Percentiles rank a stretch among this genome's conserved stretches.
phyloP scores from a whole-genome alignment of 345 rosid species.

The Hibiscus tridactylites region DNA sequence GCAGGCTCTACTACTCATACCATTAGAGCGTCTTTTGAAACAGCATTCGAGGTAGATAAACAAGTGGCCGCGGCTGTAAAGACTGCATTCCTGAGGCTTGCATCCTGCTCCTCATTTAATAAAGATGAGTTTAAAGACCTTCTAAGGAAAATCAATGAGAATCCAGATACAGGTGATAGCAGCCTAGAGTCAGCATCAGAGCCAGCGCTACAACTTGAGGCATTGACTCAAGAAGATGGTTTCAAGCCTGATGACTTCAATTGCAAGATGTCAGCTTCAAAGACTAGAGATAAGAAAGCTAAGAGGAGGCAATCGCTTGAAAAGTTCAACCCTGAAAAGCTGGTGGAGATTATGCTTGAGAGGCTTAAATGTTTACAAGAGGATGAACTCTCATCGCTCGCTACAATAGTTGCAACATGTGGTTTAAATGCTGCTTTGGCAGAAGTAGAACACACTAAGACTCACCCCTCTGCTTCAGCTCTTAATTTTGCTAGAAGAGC shows the following conservation, averaged over 20 bases:
- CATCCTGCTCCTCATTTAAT: slow-evolving; percentile 41
- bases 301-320: slow-evolving; percentile 59
- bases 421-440: slow-evolving; percentile 87
- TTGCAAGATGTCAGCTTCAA: slow-evolving; percentile 20
- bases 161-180: slow-evolving; percentile 42
- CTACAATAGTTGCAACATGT: slow-evolving; percentile 86
- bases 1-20: slow-evolving; percentile 61
- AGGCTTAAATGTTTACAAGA: slow-evolving; percentile 77
- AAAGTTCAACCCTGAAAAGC: slow-evolving; percentile 39
- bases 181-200: slow-evolving; percentile 41
- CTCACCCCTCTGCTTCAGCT: slow-evolving; percentile 24
- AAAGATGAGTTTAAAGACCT: slow-evolving; percentile 66
- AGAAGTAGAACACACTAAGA: slow-evolving; percentile 45
- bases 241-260: slow-evolving; percentile 23
- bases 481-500: slow-evolving; percentile 27
- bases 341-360: slow-evolving; percentile 67
- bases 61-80: slow-evolving; percentile 91
- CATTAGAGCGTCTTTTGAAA: slow-evolving; percentile 77
- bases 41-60: slow-evolving; percentile 87
- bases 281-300: slow-evolving; percentile 35
- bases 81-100: slow-evolving; percentile 63
- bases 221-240: slow-evolving; percentile 21
- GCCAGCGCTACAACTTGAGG: slow-evolving; percentile 42
- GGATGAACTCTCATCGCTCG: slow-evolving; percentile 85
- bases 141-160: slow-evolving; percentile 64